phyloP scores from a whole-genome alignment of 257 asterid species.

The Solanum ossicruentum region DNA sequence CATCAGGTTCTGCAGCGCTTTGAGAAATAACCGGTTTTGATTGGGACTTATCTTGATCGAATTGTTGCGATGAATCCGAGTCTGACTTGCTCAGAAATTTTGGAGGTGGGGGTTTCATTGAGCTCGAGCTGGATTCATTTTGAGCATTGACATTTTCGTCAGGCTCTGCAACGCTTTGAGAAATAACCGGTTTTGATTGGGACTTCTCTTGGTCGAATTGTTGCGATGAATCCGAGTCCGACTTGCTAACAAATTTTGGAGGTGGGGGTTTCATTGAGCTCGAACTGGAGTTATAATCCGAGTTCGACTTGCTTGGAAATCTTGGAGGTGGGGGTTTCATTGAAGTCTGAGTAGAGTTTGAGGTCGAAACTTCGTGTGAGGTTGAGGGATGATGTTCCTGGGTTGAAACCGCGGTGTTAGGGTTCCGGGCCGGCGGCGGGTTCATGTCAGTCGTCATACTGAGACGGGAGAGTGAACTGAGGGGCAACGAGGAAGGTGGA shows the following conservation, averaged over 20 bases:
- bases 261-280: constrained; percentile 32
- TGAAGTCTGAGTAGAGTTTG: constrained; percentile 9
- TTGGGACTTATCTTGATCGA: constrained; percentile 4
- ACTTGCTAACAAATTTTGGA: constrained; percentile 16
- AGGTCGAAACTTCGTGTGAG: not conserved
- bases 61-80: constrained; percentile 5
- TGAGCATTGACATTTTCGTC: not conserved
- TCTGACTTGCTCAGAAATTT: constrained; percentile 11
- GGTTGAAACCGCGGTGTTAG: constrained; percentile 11
- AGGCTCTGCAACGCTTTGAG: constrained; percentile 1
- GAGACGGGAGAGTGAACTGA: not conserved
- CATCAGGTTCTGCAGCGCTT: not conserved
- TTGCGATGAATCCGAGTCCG: constrained; percentile 5
- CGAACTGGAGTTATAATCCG: not conserved
- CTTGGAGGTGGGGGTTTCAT: constrained; percentile 39
- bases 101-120: not conserved
- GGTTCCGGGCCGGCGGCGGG: constrained; percentile 51
- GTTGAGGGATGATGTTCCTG: constrained; percentile 15
- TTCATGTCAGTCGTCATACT: constrained; percentile 54
- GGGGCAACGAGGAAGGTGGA: not conserved
- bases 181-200: constrained; percentile 1
- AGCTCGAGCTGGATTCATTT: not conserved
- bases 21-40: constrained; percentile 1
- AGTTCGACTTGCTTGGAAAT: constrained; percentile 9
- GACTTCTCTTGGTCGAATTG: constrained; percentile 4